Conservation (phyloP, 2,329 filamentous ascomycete genomes). For the Cercospora citrullina region DNA sequence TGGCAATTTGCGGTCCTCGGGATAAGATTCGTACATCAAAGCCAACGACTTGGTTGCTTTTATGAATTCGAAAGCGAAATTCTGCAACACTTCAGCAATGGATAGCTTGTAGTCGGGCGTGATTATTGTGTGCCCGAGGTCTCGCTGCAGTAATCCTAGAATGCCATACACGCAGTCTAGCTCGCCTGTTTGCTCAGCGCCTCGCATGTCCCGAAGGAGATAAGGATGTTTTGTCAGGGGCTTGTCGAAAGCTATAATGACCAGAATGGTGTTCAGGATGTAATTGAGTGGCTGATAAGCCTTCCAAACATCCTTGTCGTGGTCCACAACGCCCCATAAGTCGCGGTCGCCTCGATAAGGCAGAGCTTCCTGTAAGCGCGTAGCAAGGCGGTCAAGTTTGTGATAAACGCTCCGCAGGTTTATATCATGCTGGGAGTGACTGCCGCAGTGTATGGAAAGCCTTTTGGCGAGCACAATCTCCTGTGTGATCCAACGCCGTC, state of each 20-base stretch:
- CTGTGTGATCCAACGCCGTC: neutral
- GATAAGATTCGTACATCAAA: neutral
- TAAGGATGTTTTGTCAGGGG: neutral
- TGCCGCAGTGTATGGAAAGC: neutral
- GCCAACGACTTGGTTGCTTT: neutral
- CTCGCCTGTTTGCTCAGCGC: neutral
- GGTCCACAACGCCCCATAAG: neutral
- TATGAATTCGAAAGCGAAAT: neutral
- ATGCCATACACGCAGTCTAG: neutral
- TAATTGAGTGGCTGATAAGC: neutral
- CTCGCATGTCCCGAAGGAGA: neutral
- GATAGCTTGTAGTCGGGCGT: neutral
- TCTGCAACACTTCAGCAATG: neutral
- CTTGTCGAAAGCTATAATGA: neutral
- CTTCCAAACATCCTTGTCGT: neutral
- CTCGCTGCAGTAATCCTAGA: neutral
- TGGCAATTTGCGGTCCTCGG: neutral
- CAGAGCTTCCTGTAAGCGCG: neutral
- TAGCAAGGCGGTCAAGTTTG: neutral
- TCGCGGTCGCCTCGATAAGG: neutral
- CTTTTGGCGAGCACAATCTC: neutral
- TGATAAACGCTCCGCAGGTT: neutral
- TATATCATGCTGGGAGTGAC: neutral
- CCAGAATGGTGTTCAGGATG: neutral
- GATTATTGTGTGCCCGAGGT: neutral